Base-by-base conservation (phyloP, 306 rosid species). In the Senna tora region DNA sequence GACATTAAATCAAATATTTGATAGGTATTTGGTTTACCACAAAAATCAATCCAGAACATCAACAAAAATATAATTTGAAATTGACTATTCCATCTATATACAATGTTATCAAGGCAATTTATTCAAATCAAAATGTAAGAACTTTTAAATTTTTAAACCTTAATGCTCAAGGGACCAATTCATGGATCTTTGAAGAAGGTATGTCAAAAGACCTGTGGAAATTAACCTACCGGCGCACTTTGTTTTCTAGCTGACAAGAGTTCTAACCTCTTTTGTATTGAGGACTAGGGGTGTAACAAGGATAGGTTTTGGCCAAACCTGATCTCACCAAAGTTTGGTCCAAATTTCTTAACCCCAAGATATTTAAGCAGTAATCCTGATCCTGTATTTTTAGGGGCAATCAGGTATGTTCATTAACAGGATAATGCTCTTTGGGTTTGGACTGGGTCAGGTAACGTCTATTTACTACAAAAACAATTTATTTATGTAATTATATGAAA, bases 51-150 rank as follows among this genome's bases (percentile, higher is more conserved):
- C 30, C 30, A 25, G 1, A 25, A 25, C 30, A 25, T 25, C 30
- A 25, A 25, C 30, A 3, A 25, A 25, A 25, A 25, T 25, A 25
- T 25, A 25, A 25, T 25, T 25, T 25, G 30, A 25, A 25, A 25
- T 25, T 25, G 3, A 25, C 30, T 25, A 25, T 25, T 25, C 30
- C 30, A 25, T 25, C 30, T 25, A 25, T 25, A 25, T 3, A 25
- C 30, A 25, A 1, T 25, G 30, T 25, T 25, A 1, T 25, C 30
- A 25, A 25, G 30, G 30, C 30, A 3, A 25, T 25, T 25, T 25
- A 25, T 25, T 25, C 55, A 47, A 67, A 72, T 74, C 6, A 64
- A 45, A 57, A 43, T 34, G 52, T 22, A 63, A 63, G 43, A 64
- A 34, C 53, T 43, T 43, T 43, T 20, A 32, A 43, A 36, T 20